Percentiles rank a stretch among this genome's conserved stretches.
Conservation (phyloP, 1,284 basidiomycete genomes). For the Ganoderma resinaceum region DNA sequence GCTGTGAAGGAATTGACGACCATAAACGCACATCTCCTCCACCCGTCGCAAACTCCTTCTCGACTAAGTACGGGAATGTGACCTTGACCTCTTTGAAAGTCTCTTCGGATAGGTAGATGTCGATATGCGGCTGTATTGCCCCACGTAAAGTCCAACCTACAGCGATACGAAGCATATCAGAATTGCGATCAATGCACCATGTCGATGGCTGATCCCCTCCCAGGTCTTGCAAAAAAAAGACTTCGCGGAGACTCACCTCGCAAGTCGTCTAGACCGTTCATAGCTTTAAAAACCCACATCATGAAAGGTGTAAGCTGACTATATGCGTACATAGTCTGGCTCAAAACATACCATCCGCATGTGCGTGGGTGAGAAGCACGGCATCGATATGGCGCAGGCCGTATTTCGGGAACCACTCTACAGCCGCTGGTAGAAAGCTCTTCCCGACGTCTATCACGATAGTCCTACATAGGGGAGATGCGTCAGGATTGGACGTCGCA, state of each 20-base stretch:
- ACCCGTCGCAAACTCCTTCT: slow-evolving; percentile 77
- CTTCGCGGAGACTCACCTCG: slow-evolving; percentile 56
- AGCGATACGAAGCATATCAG: slow-evolving; percentile 8
- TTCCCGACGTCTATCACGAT: slow-evolving; percentile 85
- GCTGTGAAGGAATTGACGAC: slow-evolving; percentile 7
- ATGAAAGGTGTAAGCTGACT: slow-evolving; percentile 15
- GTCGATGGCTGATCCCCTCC: neutral
- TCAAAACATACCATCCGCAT: slow-evolving; percentile 70
- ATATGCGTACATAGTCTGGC: neutral
- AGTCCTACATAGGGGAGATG: slow-evolving; percentile 49
- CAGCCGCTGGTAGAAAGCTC: slow-evolving; percentile 76
- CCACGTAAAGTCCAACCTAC: slow-evolving; percentile 77
- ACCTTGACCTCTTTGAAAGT: slow-evolving; percentile 72
- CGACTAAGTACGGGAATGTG: slow-evolving; percentile 80
- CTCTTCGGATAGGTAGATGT: slow-evolving; percentile 71
- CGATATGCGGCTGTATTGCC: slow-evolving; percentile 74
- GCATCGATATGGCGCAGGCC: slow-evolving; percentile 79
- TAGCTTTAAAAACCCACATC: slow-evolving; percentile 56
- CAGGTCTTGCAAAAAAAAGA: neutral
- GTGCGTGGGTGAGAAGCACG: slow-evolving; percentile 80
- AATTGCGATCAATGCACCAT: neutral
- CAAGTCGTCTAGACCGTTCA: slow-evolving; percentile 85
- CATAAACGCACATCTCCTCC: slow-evolving; percentile 72
- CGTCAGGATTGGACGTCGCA: neutral
- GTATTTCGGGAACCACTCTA: slow-evolving; percentile 84